Percentiles rank a stretch among this genome's conserved stretches.
These are phyloP conservation scores for Talaromyces trachyspermus DNA, from an alignment of 495 filamentous ascomycete species.

Conservation along the genomic window DNA sequence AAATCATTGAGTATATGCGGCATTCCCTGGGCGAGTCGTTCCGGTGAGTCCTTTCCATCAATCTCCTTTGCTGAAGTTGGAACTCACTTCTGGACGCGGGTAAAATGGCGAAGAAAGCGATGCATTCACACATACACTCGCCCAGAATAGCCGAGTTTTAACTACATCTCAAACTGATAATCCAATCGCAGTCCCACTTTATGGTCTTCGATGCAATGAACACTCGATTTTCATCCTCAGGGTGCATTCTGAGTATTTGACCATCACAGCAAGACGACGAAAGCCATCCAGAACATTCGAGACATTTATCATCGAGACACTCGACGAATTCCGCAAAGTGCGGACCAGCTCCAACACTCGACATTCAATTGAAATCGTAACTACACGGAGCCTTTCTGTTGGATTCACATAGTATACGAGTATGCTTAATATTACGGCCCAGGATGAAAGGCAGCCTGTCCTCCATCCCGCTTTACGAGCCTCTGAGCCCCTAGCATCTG, in stretches of 20 bases:
- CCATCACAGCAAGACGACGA: conserved; percentile 10
- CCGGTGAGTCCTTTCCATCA: no score
- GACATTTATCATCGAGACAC: conserved; percentile 22
- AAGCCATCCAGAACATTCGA: conserved; percentile 18
- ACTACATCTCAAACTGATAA: conserved; percentile 8
- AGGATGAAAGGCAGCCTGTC: conserved; percentile 12
- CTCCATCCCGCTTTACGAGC: not conserved
- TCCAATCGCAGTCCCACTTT: conserved; percentile 18
- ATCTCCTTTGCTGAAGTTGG: no score
- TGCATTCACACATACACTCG: no score
- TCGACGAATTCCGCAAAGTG: conserved; percentile 28
- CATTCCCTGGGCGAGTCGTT: no score
- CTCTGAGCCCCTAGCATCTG: not conserved
- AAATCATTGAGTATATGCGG: no score
- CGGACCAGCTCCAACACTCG: conserved; percentile 24
- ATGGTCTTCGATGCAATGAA: conserved; percentile 29
- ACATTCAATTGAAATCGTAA: not conserved
- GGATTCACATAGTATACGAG: conserved; percentile 17
- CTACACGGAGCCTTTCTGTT: conserved; percentile 13
- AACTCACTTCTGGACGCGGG: no score
- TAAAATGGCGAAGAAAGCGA: no score
- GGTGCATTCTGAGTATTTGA: conserved; percentile 34
- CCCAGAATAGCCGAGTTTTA: conserved; percentile 14
- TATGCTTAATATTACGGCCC: conserved; percentile 18
- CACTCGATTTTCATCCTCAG: conserved; percentile 22